phyloP scores from a whole-genome alignment of 495 filamentous ascomycete genomes.

The Evansstolkia leycettana region DNA sequence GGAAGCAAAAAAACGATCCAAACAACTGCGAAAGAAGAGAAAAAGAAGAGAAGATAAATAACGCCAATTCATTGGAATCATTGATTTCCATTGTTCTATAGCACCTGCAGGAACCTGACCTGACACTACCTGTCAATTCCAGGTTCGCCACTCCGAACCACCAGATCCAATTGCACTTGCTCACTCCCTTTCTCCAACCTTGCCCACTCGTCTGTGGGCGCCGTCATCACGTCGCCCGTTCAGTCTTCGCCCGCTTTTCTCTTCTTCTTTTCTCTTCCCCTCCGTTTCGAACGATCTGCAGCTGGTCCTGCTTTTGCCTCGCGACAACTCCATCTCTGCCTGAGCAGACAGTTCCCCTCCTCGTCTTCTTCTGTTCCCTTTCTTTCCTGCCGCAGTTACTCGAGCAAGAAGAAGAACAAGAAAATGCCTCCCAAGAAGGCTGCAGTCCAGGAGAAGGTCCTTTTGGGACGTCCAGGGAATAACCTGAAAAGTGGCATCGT shows the following conservation, averaged over 20 bases:
- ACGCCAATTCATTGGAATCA: too few relatives aligned
- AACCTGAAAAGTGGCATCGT: conserved; percentile 99
- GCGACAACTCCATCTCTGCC: conserved; percentile 20
- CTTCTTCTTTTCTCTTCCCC: conserved; percentile 23
- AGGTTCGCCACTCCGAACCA: too few relatives aligned
- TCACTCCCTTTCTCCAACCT: conserved; percentile 3
- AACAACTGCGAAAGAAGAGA: conserved; percentile 1
- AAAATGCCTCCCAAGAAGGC: conserved; percentile 47
- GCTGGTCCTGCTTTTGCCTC: conserved; percentile 37
- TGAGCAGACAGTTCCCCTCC: conserved; percentile 6
- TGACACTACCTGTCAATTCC: too few relatives aligned
- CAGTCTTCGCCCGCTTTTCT: conserved; percentile 15
- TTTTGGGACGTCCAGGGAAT: conserved; percentile 90
- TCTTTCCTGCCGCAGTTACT: conserved; percentile 28
- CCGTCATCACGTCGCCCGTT: conserved; percentile 28
- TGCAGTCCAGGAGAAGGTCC: conserved; percentile 42
- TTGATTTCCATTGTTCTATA: too few relatives aligned
- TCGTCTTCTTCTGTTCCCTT: conserved; percentile 15
- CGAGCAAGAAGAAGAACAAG: conserved; percentile 31
- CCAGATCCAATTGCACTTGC: neutral
- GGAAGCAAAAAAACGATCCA: neutral
- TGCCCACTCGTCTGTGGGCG: conserved; percentile 20
- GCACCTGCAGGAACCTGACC: too few relatives aligned
- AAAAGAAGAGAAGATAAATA: neutral
- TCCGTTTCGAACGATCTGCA: conserved; percentile 29